Percentiles rank a stretch among this genome's conserved stretches.
phyloP scores from a whole-genome alignment of 306 rosid genomes.

The Castanea sativa region DNA sequence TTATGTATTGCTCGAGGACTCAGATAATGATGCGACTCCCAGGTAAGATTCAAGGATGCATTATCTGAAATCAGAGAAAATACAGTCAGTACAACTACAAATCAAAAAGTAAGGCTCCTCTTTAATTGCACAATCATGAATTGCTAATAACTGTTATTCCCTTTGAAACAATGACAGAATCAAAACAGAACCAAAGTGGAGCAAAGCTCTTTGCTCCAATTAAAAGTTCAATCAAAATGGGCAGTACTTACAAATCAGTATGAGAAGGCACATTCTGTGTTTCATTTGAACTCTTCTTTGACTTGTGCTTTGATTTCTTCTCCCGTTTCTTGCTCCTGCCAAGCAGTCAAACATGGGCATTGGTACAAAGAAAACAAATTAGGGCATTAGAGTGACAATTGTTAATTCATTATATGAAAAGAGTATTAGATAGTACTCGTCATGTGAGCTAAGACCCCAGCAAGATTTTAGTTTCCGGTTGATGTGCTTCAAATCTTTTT shows the following conservation, averaged over 20 bases:
- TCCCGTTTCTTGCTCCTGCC: slow-evolving; percentile 82
- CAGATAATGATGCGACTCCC: not conserved
- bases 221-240: not conserved
- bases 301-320: slow-evolving; percentile 95
- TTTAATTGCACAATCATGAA: too few species aligned
- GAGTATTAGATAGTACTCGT: slow-evolving; percentile 58
- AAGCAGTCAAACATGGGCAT: slow-evolving; percentile 18
- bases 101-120: not conserved
- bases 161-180: not conserved
- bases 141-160: too few species aligned
- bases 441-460: slow-evolving; percentile 83
- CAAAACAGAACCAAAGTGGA: not conserved
- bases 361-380: not conserved
- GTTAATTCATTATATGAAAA: slow-evolving; percentile 13
- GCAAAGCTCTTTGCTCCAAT: not conserved
- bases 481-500: slow-evolving; percentile 86
- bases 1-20: not conserved
- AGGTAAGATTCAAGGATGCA: not conserved
- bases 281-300: slow-evolving; percentile 64
- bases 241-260: slow-evolving; percentile 25
- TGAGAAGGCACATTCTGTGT: slow-evolving; percentile 31
- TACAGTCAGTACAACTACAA: not conserved
- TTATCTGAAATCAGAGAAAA: not conserved
- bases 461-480: slow-evolving; percentile 81
- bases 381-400: not conserved